phyloP scores from a whole-genome alignment of 129 eudicot genomes.

The Tagetes erecta region DNA sequence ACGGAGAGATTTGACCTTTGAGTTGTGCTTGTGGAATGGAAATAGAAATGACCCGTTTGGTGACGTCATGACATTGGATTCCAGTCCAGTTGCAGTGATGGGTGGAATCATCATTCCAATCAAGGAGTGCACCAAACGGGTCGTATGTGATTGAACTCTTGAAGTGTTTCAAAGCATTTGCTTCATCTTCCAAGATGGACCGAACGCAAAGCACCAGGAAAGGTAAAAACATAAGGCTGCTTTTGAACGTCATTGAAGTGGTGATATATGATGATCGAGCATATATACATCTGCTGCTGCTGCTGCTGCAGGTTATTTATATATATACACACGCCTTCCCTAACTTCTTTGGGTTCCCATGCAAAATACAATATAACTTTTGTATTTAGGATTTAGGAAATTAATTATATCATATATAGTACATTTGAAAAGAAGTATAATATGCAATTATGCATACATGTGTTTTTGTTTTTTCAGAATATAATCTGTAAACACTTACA shows the following conservation, averaged over 20 bases:
- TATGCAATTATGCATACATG: too few relatives aligned
- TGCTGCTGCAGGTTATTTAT: too few relatives aligned
- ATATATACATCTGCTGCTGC: too few relatives aligned
- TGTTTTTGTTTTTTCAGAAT: too few relatives aligned
- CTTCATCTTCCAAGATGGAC: slow-evolving; percentile 40
- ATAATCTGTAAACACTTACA: too few relatives aligned
- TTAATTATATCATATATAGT: too few relatives aligned
- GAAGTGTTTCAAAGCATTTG: slow-evolving; percentile 56
- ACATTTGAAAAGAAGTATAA: too few relatives aligned
- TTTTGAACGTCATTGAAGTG: slow-evolving; percentile 29
- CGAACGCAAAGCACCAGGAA: slow-evolving; percentile 25
- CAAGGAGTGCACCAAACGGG: slow-evolving; percentile 55
- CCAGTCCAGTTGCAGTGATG: slow-evolving; percentile 95
- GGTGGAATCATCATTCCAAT: slow-evolving; percentile 49
- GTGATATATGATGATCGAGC: too few relatives aligned
- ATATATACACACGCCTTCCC: too few relatives aligned
- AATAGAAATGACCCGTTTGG: slow-evolving; percentile 48
- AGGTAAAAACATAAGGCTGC: slow-evolving; percentile 11
- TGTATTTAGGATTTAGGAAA: too few relatives aligned
- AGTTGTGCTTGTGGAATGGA: slow-evolving; percentile 48
- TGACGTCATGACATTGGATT: slow-evolving; percentile 47
- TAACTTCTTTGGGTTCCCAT: too few relatives aligned
- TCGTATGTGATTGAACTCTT: slow-evolving; percentile 51
- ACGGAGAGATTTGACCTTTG: slow-evolving; percentile 61
- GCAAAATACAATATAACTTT: too few relatives aligned